Evolutionary conservation across 352 stramenopile species (phyloP).

Genomic region (Globisporangium emineosum): DNA sequence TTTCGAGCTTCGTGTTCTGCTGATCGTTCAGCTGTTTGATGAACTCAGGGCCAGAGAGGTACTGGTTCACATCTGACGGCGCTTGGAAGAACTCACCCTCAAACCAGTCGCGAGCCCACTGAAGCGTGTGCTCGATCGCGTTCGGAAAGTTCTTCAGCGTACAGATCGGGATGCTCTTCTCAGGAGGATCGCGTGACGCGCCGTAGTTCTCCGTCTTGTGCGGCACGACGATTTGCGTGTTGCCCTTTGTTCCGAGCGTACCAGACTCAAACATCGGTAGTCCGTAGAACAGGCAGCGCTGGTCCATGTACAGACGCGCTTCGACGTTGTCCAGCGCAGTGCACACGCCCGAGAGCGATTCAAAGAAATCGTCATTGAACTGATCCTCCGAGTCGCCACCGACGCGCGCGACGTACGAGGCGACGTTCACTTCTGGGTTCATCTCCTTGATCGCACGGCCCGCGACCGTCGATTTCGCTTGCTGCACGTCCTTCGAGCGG

Average conservation of each 20-base stretch:
- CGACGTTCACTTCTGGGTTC: constrained; percentile 95
- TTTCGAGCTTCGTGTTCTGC: constrained; percentile 97
- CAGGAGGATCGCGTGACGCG: constrained; percentile 96
- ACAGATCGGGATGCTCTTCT: constrained; percentile 99
- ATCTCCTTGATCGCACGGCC: constrained; percentile 91
- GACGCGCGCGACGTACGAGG: constrained; percentile 82
- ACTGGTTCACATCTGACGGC: constrained; percentile 95
- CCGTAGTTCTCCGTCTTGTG: constrained; percentile 97
- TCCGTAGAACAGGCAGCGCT: constrained; percentile 95
- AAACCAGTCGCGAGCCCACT: constrained; percentile 99
- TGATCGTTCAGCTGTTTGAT: constrained; percentile 94
- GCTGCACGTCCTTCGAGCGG: constrained; percentile 95
- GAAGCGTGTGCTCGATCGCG: constrained; percentile 98
- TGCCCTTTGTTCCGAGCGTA: constrained; percentile 98
- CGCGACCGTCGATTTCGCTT: constrained; percentile 95
- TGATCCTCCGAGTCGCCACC: constrained; percentile 94
- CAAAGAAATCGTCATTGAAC: constrained; percentile 99
- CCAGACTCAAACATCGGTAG: constrained; percentile 98
- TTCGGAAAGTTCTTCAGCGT: constrained; percentile 99
- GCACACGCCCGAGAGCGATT: constrained; percentile 93
- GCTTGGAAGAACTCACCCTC: constrained; percentile 98
- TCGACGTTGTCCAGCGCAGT: constrained; percentile 99
- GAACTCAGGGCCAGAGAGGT: constrained; percentile 83
- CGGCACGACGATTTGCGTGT: constrained; percentile 92
- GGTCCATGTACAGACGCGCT: constrained; percentile 97